A percentile compares a stretch with the other conserved stretches of the same genome.
Evolutionary conservation across 306 rosid genomes (phyloP).

Genomic region (Lathyrus aphaca): DNA sequence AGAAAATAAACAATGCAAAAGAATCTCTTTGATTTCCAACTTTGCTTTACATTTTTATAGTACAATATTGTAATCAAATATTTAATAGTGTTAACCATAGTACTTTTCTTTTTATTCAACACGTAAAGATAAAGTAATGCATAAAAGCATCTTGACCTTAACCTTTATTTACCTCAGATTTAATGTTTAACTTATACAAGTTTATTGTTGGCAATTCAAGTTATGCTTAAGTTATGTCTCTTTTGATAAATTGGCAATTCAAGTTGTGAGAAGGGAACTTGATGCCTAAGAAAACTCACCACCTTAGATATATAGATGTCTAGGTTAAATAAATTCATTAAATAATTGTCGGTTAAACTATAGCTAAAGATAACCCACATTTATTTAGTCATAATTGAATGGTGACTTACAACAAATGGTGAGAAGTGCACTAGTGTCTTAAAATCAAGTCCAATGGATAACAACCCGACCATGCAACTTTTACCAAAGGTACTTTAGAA

Average conservation of each 20-base stretch:
- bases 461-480: constrained; percentile 14
- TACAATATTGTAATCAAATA: constrained; percentile 43
- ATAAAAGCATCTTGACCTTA: constrained; percentile 62
- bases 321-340: too few species aligned
- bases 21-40: constrained; percentile 52
- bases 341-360: too few species aligned
- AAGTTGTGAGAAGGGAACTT: neutral
- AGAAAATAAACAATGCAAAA: constrained; percentile 49
- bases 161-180: constrained; percentile 55
- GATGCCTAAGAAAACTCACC: neutral
- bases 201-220: too few species aligned
- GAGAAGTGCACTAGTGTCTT: neutral
- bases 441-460: neutral
- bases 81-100: constrained; percentile 37
- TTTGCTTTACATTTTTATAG: constrained; percentile 35
- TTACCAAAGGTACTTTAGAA: constrained; percentile 43
- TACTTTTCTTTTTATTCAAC: constrained; percentile 56
- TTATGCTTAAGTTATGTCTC: too few species aligned
- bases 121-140: constrained; percentile 71
- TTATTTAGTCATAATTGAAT: too few species aligned
- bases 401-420: too few species aligned
- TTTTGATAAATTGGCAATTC: neutral
- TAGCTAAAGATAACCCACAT: too few species aligned
- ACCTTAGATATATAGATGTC: neutral
- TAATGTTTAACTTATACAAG: constrained; percentile 25